A percentile compares a stretch with the other conserved stretches of the same genome.
Evolutionary conservation across 1,284 basidiomycete species (phyloP).

Genomic region (Uromyces viciae-fabae): DNA sequence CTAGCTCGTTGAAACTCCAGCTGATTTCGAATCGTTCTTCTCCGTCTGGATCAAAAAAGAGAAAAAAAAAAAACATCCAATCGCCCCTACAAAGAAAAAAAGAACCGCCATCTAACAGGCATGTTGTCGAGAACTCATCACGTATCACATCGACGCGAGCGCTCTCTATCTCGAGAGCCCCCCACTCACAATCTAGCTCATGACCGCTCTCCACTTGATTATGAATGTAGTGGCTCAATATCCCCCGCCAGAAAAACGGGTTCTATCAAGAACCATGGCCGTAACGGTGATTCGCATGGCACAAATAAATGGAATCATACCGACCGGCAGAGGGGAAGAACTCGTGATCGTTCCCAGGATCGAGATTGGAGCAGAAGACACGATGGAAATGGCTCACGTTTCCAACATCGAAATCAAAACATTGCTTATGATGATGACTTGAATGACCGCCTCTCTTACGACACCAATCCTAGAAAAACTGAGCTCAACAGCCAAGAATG

Average conservation of each 20-base stretch:
- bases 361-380: conserved; percentile 7
- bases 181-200: not conserved
- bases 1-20: too few relatives aligned
- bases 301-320: not conserved
- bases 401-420: conserved; percentile 1
- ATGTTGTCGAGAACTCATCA: conserved; percentile 3
- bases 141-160: conserved; percentile 16
- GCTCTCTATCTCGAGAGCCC: conserved; percentile 28
- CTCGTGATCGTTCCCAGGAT: conserved; percentile 11
- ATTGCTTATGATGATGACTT: conserved; percentile 10
- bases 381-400: conserved; percentile 11
- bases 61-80: too few relatives aligned
- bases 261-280: not conserved
- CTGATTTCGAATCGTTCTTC: too few relatives aligned
- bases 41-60: too few relatives aligned
- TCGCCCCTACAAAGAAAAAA: too few relatives aligned
- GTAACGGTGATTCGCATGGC: not conserved
- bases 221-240: conserved; percentile 14
- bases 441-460: conserved; percentile 12
- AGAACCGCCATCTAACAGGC: not conserved
- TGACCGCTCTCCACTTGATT: not conserved
- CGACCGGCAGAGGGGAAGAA: not conserved
- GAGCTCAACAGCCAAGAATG: not conserved
- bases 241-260: conserved; percentile 10
- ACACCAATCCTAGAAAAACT: conserved; percentile 8